Evolutionary conservation across 805 yeast genomes (phyloP).

Genomic region (Lachancea cidri): DNA sequence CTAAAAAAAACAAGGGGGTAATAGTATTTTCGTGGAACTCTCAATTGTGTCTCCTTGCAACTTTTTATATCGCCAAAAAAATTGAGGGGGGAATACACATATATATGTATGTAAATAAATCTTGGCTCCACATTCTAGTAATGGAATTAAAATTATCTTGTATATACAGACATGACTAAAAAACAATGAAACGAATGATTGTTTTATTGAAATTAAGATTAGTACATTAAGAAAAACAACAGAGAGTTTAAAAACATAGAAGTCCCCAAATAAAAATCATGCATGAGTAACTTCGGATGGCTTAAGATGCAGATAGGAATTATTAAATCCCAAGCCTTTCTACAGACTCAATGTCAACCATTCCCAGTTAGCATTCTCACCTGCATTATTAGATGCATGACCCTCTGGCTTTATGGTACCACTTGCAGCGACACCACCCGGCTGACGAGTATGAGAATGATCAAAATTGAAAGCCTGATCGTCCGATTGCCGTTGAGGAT

Average conservation of each 20-base stretch:
- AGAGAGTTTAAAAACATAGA: neutral
- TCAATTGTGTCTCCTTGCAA: no score
- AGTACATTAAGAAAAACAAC: neutral
- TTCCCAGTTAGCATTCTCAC: constrained; percentile 12
- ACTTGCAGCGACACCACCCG: neutral
- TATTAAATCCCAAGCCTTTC: neutral
- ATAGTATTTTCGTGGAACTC: no score
- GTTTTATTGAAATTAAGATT: neutral
- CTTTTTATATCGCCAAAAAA: no score
- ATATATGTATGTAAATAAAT: no score
- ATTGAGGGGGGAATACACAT: no score
- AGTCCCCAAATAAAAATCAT: neutral
- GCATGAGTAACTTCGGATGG: neutral
- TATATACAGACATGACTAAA: neutral
- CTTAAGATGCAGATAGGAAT: neutral
- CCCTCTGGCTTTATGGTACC: neutral
- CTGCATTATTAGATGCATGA: constrained; percentile 4
- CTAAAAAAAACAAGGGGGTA: no score
- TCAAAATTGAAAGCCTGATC: neutral
- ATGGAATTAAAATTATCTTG: no score
- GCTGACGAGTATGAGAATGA: neutral
- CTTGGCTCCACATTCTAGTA: no score
- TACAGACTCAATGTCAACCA: constrained; percentile 13
- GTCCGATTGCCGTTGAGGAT: neutral
- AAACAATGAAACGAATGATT: neutral